These are phyloP conservation scores for Mycena leptocephala DNA, from an alignment of 768 basidiomycete genomes.

Conservation along the genomic window DNA sequence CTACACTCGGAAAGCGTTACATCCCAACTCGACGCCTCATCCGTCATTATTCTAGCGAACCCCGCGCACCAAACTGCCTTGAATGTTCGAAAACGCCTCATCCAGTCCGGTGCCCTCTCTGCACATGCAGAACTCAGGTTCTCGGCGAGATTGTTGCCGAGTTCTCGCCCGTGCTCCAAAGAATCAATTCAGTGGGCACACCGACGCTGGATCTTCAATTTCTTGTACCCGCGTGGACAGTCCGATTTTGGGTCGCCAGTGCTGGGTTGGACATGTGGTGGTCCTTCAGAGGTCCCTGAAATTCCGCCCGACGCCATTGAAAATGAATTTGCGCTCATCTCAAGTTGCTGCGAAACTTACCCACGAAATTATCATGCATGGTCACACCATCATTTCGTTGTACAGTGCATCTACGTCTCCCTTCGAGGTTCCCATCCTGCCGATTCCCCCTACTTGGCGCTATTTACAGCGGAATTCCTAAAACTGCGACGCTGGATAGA, in stretches of 20 bases:
- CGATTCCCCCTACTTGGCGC: constrained; percentile 40
- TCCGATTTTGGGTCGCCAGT: neutral
- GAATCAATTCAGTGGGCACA: constrained; percentile 82
- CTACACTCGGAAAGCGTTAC: constrained; percentile 48
- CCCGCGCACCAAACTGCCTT: constrained; percentile 81
- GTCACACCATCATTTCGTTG: constrained; percentile 71
- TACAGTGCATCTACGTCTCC: constrained; percentile 51
- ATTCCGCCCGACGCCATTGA: constrained; percentile 55
- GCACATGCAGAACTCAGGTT: constrained; percentile 65
- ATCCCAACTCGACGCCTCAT: constrained; percentile 51
- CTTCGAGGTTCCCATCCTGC: constrained; percentile 36
- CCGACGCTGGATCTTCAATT: constrained; percentile 74
- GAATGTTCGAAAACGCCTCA: constrained; percentile 71
- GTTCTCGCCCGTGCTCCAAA: constrained; percentile 72
- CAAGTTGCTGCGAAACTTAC: constrained; percentile 72
- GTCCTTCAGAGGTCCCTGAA: constrained; percentile 37
- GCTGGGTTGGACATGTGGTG: constrained; percentile 24
- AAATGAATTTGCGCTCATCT: constrained; percentile 65
- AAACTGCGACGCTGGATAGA: constrained; percentile 69
- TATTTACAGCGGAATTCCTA: constrained; percentile 58
- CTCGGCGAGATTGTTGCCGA: constrained; percentile 63
- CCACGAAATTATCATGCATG: constrained; percentile 86
- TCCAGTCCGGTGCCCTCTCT: constrained; percentile 55
- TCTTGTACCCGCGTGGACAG: constrained; percentile 41
- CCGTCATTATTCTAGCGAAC: constrained; percentile 74